A percentile compares a stretch with the other conserved stretches of the same genome.
phyloP scores from a whole-genome alignment of 495 filamentous ascomycete species.

The Podospora conica region DNA sequence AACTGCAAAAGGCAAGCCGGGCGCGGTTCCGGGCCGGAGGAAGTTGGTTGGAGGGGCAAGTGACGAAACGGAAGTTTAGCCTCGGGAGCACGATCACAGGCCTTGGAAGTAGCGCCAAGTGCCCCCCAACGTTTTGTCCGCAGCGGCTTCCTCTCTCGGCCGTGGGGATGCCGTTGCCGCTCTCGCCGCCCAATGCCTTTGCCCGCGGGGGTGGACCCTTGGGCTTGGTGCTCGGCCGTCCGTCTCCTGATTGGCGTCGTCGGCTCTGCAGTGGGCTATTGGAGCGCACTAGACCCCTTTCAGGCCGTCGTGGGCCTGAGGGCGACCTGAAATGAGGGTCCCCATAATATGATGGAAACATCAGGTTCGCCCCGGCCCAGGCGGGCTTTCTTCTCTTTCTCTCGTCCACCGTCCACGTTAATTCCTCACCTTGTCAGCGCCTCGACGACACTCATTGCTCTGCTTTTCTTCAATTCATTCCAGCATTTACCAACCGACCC shows the following conservation, averaged over 20 bases:
- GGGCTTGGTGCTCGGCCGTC: background rate
- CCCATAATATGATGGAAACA: background rate
- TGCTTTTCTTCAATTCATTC: background rate
- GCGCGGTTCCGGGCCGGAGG: background rate
- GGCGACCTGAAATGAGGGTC: background rate
- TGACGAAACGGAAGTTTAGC: slow-evolving; percentile 1
- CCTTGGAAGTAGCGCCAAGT: background rate
- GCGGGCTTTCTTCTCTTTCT: background rate
- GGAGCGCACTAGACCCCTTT: background rate
- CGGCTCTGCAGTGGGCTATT: background rate
- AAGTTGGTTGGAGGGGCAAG: background rate
- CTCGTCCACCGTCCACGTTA: too few species aligned
- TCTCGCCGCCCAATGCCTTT: background rate
- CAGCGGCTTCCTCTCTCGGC: background rate
- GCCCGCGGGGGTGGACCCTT: background rate
- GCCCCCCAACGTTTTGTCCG: background rate
- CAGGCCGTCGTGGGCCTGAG: background rate
- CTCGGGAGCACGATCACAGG: slow-evolving; percentile 2
- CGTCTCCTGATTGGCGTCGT: background rate
- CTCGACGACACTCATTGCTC: background rate
- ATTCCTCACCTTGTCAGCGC: background rate
- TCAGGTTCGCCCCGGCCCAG: background rate
- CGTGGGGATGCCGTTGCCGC: background rate
- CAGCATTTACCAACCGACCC: background rate
- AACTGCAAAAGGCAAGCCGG: background rate